Evolutionary conservation across 306 rosid species (phyloP).

Genomic region (Clitoria ternatea): DNA sequence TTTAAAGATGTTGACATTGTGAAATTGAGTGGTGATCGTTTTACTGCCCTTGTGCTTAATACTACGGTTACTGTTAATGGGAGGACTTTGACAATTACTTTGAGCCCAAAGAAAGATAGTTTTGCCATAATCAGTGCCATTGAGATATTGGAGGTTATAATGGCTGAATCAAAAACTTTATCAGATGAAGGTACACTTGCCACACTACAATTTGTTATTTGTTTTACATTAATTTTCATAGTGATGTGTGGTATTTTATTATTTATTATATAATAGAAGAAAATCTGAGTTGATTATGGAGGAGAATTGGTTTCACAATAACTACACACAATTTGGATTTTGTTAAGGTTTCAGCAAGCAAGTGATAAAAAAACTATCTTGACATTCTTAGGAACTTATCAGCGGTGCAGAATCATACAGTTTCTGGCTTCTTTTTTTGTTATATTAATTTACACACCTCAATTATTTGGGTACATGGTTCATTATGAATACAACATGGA

Average conservation of each 20-base stretch:
- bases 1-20: slow-evolving; percentile 66
- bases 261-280: neutral
- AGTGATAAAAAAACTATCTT: neutral
- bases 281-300: slow-evolving; percentile 13
- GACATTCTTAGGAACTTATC: neutral
- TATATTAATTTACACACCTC: neutral
- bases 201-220: neutral
- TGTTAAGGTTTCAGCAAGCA: slow-evolving; percentile 11
- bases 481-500: neutral
- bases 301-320: slow-evolving; percentile 1
- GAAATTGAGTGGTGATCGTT: slow-evolving; percentile 64
- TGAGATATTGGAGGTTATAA: slow-evolving; percentile 80
- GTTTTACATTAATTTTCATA: neutral
- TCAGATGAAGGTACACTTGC: slow-evolving; percentile 70
- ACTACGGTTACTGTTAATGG: slow-evolving; percentile 67
- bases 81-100: slow-evolving; percentile 65
- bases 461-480: slow-evolving; percentile 2
- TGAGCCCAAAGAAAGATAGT: slow-evolving; percentile 54
- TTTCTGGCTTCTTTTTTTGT: neutral
- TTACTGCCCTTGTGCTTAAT: slow-evolving; percentile 81
- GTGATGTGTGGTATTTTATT: neutral
- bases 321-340: neutral
- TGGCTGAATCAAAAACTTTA: slow-evolving; percentile 60
- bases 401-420: slow-evolving; percentile 10
- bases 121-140: slow-evolving; percentile 76